Evolutionary conservation across 169 alveolate genomes (phyloP), one percentile per base, ranked within the genome.

Genomic region (Cryptosporidium meleagridis): DNA sequence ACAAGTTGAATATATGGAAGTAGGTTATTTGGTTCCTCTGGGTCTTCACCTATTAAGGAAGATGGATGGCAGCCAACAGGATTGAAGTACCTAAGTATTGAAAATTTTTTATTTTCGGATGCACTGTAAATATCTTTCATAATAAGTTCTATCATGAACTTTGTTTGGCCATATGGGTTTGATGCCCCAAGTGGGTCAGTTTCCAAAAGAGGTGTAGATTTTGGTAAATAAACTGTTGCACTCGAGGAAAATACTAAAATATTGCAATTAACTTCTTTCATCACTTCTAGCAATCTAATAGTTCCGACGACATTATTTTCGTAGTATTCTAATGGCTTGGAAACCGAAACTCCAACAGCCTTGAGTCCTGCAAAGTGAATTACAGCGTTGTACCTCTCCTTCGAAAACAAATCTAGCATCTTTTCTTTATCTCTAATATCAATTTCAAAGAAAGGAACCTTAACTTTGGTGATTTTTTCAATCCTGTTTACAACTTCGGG

Each of bases 51-150:
- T 7, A 97, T 93, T 61, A 92, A 73, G 2, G 98, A 97, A 59
- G 96, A 91, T 23, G 94, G 94, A 69, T 97, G 98, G 33, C 98
- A 98, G 9, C 99, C 98, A 71, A 96, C 96, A 31, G 98, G 98
- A 91, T 97, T 97, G 93, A 96, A 97, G 92, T 96, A 96, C 80
- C 99, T 91, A 70, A 96, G 70, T 62, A 87, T 75, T n/a, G 92
- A 69, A 51, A 92, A 70, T 61, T 75, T 69, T 87, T 85, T 75
- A 31, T 70, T 58, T 59, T 44, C 14, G 61, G 91, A 92, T 29
- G 94, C 72, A 9, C 35, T 65, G 48, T 91, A 67, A 45, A 80
- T 68, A 48, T 95, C 96, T 80, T 86, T 85, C 75, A 94, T 89
- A 68, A 95, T 93, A 85, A 92, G 93, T 75, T 96, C 98, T 41